These are phyloP conservation scores for Cladosporium sp. DNA, from an alignment of 2,329 filamentous ascomycete genomes.

Conservation along the genomic window DNA sequence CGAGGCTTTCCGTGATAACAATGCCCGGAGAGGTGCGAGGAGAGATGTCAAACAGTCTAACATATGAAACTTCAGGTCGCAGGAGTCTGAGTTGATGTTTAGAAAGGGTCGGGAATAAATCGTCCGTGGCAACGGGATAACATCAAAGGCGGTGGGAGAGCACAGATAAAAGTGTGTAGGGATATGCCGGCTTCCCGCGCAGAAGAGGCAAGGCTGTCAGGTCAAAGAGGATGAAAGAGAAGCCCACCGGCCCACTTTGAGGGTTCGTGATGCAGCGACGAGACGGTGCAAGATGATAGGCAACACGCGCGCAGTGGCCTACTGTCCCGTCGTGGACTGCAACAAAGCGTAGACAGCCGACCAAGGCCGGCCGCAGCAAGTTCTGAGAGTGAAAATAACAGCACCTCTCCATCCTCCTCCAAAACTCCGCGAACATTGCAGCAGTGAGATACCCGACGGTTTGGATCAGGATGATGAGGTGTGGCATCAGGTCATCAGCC, in stretches of 20 bases:
- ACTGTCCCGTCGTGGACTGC: conserved; percentile 8
- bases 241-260: conserved; percentile 9
- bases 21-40: neutral
- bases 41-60: conserved; percentile 3
- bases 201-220: conserved; percentile 12
- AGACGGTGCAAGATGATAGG: conserved; percentile 13
- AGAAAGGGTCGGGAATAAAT: conserved; percentile 1
- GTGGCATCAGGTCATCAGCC: conserved; percentile 13
- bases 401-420: neutral
- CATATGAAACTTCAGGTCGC: neutral
- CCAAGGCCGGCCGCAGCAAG: conserved; percentile 4
- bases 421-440: conserved; percentile 4
- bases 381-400: conserved; percentile 1
- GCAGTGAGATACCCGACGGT: conserved; percentile 8
- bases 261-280: conserved; percentile 6
- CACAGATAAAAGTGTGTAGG: conserved; percentile 13
- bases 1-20: conserved; percentile 3
- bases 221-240: conserved; percentile 10
- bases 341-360: conserved; percentile 12
- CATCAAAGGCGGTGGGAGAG: conserved; percentile 8
- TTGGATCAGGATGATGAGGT: conserved; percentile 10
- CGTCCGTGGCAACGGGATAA: conserved; percentile 9
- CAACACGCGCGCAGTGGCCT: conserved; percentile 10
- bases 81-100: conserved; percentile 2
- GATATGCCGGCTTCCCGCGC: conserved; percentile 11